phyloP scores from a whole-genome alignment of 164 flowering plant species.

The Sedum album region DNA sequence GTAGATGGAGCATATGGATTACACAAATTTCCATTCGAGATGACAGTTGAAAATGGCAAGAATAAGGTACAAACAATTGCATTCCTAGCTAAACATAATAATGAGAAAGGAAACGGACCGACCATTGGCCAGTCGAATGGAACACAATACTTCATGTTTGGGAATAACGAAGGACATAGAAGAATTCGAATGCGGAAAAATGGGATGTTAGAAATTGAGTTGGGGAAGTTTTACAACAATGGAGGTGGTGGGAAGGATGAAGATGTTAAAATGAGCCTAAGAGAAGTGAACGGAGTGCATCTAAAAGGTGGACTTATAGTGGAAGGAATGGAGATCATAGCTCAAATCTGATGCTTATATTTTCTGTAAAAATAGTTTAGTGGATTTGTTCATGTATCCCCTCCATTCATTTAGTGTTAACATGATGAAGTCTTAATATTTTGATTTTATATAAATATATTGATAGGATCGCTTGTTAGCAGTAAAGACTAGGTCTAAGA shows the following conservation, averaged over 20 bases:
- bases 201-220: not conserved
- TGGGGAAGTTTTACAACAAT: not conserved
- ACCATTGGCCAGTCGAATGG: not conserved
- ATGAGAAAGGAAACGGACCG: not conserved
- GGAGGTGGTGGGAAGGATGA: not conserved
- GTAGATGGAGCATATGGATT: slow-evolving; percentile 38
- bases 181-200: not conserved
- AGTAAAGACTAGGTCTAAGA: too few species aligned
- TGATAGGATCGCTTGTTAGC: too few species aligned
- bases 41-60: slow-evolving; percentile 26
- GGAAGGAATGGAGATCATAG: not conserved
- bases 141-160: not conserved
- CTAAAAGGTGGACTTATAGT: not conserved
- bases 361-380: too few species aligned
- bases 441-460: too few species aligned
- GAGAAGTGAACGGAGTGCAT: not conserved
- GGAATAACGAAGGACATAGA: not conserved
- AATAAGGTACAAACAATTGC: not conserved
- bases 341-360: not conserved
- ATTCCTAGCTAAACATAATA: not conserved
- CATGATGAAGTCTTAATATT: too few species aligned
- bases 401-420: too few species aligned
- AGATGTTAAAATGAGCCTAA: not conserved
- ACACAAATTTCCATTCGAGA: slow-evolving; percentile 26
- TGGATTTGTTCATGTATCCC: too few species aligned